Evolutionary conservation across 2,329 filamentous ascomycete species (phyloP).

Genomic region (Beauveria sp.): DNA sequence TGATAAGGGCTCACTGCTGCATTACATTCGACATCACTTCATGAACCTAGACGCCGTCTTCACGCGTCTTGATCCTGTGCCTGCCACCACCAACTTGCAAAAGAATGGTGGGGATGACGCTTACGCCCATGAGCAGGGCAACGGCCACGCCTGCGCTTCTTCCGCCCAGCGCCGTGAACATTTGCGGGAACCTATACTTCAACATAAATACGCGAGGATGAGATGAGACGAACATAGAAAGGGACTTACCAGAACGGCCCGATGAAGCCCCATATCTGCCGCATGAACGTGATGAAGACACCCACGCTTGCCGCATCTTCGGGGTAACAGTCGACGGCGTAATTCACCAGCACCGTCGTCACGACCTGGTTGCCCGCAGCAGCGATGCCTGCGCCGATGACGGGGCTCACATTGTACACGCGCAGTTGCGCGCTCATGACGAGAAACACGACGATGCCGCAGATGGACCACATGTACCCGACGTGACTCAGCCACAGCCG

Average conservation of each 20-base stretch:
- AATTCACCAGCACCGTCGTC: conserved; percentile 2
- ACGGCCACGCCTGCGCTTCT: background rate
- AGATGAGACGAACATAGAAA: background rate
- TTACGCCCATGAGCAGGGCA: background rate
- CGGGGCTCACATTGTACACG: conserved; percentile 6
- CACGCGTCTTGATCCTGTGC: background rate
- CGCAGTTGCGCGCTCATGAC: background rate
- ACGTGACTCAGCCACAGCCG: conserved; percentile 1
- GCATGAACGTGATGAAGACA: background rate
- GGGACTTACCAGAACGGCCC: background rate
- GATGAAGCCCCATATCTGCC: background rate
- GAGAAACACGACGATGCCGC: conserved; percentile 3
- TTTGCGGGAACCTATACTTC: conserved; percentile 1
- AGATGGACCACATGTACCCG: background rate
- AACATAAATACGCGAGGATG: background rate
- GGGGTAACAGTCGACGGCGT: conserved; percentile 3
- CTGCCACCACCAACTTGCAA: background rate
- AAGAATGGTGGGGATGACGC: background rate
- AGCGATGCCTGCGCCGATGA: conserved; percentile 3
- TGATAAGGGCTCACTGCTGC: too few relatives aligned
- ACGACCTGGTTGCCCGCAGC: conserved; percentile 5
- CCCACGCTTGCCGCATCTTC: conserved; percentile 3
- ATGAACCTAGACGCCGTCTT: background rate
- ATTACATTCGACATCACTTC: too few relatives aligned
- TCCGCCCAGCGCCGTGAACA: background rate